Percentiles rank a stretch among this genome's conserved stretches.
phyloP scores from a whole-genome alignment of 257 asterid genomes.

The Nemophila menziesii region DNA sequence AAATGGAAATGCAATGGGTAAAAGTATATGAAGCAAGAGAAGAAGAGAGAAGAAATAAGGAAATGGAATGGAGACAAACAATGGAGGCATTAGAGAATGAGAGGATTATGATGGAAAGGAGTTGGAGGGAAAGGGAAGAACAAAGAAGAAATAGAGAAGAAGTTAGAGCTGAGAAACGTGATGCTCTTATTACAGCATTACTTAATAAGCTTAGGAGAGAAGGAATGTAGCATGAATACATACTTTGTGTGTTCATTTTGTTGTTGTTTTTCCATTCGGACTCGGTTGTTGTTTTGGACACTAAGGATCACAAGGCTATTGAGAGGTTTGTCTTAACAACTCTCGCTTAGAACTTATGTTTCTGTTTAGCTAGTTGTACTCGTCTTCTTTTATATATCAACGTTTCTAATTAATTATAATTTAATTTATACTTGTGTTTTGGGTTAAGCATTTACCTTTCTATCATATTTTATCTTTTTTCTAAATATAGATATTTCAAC shows the following conservation, averaged over 20 bases:
- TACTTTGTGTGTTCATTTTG: too few species aligned
- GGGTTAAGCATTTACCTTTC: too few species aligned
- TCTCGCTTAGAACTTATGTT: neutral
- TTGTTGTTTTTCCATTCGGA: too few species aligned
- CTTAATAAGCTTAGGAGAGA: slow-evolving; percentile 76
- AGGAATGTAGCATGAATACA: slow-evolving; percentile 19
- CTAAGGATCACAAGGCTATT: too few species aligned
- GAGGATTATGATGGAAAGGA: slow-evolving; percentile 77
- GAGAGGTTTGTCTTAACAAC: neutral
- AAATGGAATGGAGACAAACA: slow-evolving; percentile 80
- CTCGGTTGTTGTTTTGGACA: too few species aligned
- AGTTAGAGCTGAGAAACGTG: slow-evolving; percentile 82
- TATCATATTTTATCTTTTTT: too few species aligned
- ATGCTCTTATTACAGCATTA: slow-evolving; percentile 69
- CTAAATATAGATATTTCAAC: too few species aligned
- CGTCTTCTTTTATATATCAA: neutral
- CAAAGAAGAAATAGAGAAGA: slow-evolving; percentile 81
- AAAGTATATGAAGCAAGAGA: slow-evolving; percentile 60
- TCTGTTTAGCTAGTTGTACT: neutral
- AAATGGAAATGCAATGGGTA: slow-evolving; percentile 65
- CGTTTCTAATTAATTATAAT: too few species aligned
- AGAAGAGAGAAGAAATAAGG: slow-evolving; percentile 60
- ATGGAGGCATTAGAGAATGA: slow-evolving; percentile 91
- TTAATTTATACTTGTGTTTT: too few species aligned
- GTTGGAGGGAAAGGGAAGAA: slow-evolving; percentile 88